These are phyloP conservation scores for Botryotinia narcissicola DNA, from an alignment of 2,329 filamentous ascomycete genomes.

Conservation along the genomic window DNA sequence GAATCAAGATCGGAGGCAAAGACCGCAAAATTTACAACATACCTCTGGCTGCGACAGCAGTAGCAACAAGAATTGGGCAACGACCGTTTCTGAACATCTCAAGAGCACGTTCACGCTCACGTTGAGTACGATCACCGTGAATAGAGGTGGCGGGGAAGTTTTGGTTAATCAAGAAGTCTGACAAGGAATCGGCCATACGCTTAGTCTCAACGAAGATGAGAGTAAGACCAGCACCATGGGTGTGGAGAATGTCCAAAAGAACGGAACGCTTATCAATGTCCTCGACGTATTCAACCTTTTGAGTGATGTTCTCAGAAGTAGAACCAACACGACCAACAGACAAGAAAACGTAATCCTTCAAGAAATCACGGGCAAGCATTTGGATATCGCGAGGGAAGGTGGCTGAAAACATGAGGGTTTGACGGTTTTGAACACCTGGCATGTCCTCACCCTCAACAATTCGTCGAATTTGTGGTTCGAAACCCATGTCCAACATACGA, in stretches of 20 bases:
- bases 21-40: no score
- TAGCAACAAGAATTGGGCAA: slow-evolving; percentile 95
- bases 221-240: slow-evolving; percentile 82
- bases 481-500: slow-evolving; percentile 99
- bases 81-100: slow-evolving; percentile 97
- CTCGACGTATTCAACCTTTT: slow-evolving; percentile 97
- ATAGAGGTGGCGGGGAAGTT: slow-evolving; percentile 98
- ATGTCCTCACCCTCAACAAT: slow-evolving; percentile 99
- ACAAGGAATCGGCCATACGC: slow-evolving; percentile 97
- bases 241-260: slow-evolving; percentile 94
- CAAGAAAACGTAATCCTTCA: slow-evolving; percentile 99
- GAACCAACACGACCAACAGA: slow-evolving; percentile 98
- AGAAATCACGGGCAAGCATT: slow-evolving; percentile 97
- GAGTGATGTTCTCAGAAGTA: slow-evolving; percentile 99
- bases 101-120: slow-evolving; percentile 94
- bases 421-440: slow-evolving; percentile 77
- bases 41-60: slow-evolving; percentile 76
- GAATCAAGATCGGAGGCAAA: no score
- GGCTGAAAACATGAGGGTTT: slow-evolving; percentile 99
- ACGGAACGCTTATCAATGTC: slow-evolving; percentile 97
- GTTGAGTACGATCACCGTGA: slow-evolving; percentile 97
- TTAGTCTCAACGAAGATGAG: slow-evolving; percentile 99
- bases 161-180: slow-evolving; percentile 98
- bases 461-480: slow-evolving; percentile 98
- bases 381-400: slow-evolving; percentile 99